Base-by-base conservation (phyloP, 805 yeast genomes). In the Nakazawaea wyomingensis region DNA sequence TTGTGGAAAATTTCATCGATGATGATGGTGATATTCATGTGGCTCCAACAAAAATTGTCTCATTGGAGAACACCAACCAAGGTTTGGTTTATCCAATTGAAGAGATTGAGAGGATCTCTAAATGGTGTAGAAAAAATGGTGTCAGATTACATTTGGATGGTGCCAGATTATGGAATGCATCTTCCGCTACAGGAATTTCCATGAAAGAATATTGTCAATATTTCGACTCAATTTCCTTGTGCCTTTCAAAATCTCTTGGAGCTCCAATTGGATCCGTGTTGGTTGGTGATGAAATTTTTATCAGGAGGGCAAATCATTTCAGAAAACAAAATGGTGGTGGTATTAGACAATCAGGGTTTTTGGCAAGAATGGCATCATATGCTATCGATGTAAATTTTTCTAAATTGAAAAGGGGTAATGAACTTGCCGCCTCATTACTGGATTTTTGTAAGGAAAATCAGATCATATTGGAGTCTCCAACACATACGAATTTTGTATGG, bases 301-400 rank as follows among this genome's bases (percentile, higher is more conserved):
- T 88, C 49, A 65, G 68, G 52, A 80, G 78, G 55, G 88, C 91
- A 32, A 82, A 80, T 58, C 95, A 88, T 65, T 84, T 89, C 68
- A 83, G 85, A 53, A 90, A 90, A 56, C 96, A 90, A 65, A 77
- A 78, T 51, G 97, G 97, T 56, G 96, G 96, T 52, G 96, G 96
- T 50, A 78, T 89, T 39, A 74, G 97, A 60, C 97, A 90, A 66
- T 71, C 85, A 29, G 97, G 97, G 43, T 64, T 86, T 62, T 71
- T 90, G 53, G 69, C 91, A 4, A 71, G 76, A 41, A 89, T 90
- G 85, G 96, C 95, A 2, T 59, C 71, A 13, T 68, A 72, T 39
- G 95, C 95, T 16, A 69, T 90, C 39, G 80, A 85, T 43, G 80
- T 82, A 49, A 85, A 84, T 55, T 80, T 84, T 66, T 66, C 77